Evolutionary conservation across 73 alveolate species (phyloP).

Genomic region (Uronychia setigera): DNA sequence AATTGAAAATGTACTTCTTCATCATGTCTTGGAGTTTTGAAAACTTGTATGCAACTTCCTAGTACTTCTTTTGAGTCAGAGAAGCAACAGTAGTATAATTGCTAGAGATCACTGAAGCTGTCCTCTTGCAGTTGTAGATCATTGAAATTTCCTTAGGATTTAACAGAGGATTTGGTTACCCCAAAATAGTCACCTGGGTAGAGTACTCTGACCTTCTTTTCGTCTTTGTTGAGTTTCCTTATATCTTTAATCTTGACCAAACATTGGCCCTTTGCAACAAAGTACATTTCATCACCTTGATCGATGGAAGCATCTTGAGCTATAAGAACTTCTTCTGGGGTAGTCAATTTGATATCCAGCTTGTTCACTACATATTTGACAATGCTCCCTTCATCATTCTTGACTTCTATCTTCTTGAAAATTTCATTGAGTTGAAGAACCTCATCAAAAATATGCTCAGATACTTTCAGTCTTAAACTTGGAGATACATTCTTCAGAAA

Average conservation of each 20-base stretch:
- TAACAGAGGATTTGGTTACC: conserved; percentile 1
- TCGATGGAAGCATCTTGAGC: conserved; percentile 21
- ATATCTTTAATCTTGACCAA: conserved; percentile 36
- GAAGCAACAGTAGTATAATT: conserved; percentile 42
- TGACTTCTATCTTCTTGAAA: conserved; percentile 1
- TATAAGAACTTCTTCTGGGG: conserved; percentile 52
- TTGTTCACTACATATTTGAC: conserved; percentile 21
- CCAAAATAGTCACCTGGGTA: conserved; percentile 42
- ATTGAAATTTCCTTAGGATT: conserved; percentile 53
- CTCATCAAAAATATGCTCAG: conserved; percentile 31
- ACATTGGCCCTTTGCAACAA: conserved; percentile 68
- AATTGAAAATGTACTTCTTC: conserved; percentile 8
- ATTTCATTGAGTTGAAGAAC: conserved; percentile 34
- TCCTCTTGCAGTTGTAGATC: conserved; percentile 40
- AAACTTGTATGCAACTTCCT: conserved; percentile 11
- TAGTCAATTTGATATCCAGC: conserved; percentile 39
- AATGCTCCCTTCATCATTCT: conserved; percentile 10
- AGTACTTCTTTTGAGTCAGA: conserved; percentile 16
- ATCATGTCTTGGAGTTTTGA: conserved; percentile 12
- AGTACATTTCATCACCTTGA: conserved; percentile 38
- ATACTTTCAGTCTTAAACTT: conserved; percentile 6
- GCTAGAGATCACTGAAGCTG: conserved; percentile 46
- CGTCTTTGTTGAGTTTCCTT: conserved; percentile 28
- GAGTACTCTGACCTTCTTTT: conserved; percentile 22
- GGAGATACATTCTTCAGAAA: conserved; percentile 56